phyloP scores from a whole-genome alignment of 2,329 filamentous ascomycete species.

The Nigrograna mackinnonii region DNA sequence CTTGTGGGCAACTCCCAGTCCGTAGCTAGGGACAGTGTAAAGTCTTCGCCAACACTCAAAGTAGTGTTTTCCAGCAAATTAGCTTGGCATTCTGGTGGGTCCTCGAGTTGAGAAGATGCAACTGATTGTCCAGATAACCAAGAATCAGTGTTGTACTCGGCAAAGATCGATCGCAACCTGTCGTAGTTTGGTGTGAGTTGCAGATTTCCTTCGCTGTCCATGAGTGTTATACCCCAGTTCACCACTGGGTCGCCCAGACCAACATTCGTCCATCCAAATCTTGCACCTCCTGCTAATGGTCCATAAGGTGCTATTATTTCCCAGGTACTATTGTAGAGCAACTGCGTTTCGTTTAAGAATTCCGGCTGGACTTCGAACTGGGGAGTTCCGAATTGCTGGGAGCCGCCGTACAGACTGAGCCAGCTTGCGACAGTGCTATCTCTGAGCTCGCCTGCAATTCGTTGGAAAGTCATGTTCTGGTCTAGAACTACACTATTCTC shows the following conservation, averaged over 20 bases:
- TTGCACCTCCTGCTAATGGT: neutral
- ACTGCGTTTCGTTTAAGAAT: neutral
- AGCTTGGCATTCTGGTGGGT: neutral
- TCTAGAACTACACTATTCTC: no score
- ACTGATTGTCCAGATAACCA: conserved; percentile 4
- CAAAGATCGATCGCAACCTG: conserved; percentile 7
- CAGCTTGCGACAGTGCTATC: no score
- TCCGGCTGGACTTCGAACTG: neutral
- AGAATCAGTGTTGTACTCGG: conserved; percentile 2
- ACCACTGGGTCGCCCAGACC: neutral
- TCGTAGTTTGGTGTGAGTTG: conserved; percentile 12
- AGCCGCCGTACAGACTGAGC: no score
- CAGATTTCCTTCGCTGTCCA: conserved; percentile 3
- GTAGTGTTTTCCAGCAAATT: neutral
- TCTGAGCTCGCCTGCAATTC: no score
- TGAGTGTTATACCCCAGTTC: conserved; percentile 8
- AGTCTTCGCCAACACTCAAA: neutral
- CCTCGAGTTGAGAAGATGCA: no score
- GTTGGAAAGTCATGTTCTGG: no score
- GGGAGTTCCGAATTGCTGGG: no score
- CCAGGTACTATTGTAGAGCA: neutral
- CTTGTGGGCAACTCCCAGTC: conserved; percentile 15
- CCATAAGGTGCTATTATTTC: conserved; percentile 1
- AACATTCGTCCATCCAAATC: neutral
- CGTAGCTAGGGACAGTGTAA: conserved; percentile 3